Base-by-base conservation (phyloP, 2,329 filamentous ascomycete species). In the Pseudophaeomoniella oleicola region DNA sequence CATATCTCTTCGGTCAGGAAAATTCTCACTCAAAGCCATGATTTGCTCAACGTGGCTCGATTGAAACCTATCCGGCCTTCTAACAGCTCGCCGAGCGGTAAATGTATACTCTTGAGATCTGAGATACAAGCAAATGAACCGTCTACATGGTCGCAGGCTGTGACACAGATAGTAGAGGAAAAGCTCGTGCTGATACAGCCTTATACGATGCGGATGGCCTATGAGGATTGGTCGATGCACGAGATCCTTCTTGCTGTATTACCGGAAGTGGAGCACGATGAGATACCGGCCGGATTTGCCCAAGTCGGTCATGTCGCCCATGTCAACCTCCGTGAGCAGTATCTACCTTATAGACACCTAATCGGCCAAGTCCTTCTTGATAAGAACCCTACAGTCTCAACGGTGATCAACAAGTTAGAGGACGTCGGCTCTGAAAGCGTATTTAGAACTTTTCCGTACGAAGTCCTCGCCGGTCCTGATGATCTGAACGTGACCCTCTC, bases 351-450 rank as follows among this genome's bases (percentile, higher is more conserved):
- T 65, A 94, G 90, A 57, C 57, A 80, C 45, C 56, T 96, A 30
- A 87, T 96, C 35, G 90, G 81, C 0, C 67, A 88, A 50, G 78
- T 96, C 2, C 64, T 98, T 14, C 63, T 85, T 36, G 90, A 96
- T 63, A 98, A 98, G 63, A 94, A 93, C 58, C 71, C 76, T 6
- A 64, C 63, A 32, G 74, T 94, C 41, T 71, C 67, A 41, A 98
- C 90, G 0, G 87, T 98, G 46, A 94, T 98, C 62, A 94, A 94
- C 69, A 98, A 98, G 60, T 72, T 80, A 31, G 81, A 93, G 57
- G 78, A 84, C 42, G 88, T 98, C 5, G 90, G 90, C 39, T 72
- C 74, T 15, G 78, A 83, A 48, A 90, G 78, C 47, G 77, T 85
- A 54, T 98, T 83, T 61, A 77, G 90, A 36, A 96, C 90, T 0